Base-by-base conservation (phyloP, 805 yeast species). In the Candida boleticola region DNA sequence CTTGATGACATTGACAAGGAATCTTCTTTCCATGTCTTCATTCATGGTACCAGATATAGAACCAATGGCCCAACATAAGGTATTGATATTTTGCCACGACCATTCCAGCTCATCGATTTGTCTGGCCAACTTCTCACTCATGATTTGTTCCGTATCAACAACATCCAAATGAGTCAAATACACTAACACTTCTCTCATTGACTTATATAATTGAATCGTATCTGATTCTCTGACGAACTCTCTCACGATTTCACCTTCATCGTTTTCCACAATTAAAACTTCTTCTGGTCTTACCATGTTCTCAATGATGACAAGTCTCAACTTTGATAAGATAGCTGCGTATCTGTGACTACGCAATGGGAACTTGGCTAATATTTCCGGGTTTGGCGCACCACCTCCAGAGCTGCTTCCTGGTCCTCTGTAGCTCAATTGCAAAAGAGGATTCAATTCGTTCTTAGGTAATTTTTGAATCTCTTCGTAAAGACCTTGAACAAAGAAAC, bases 61-160 rank as follows among this genome's bases (percentile, higher is more conserved):
- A 48, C 99, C 99, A 63, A 93, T 93, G 9, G 99, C 99, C 99
- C 99, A 93, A 73, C 98, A 93, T 51, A 93, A 70, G 2, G 98
- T 93, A 64, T 93, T 93, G 56, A 93, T 85, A 60, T 92, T 92
- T 62, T 89, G 95, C 98, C 99, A 93, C 22, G 97, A 90, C 99
- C 99, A 93, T 69, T 93, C 99, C 42, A 87, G 76, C 34, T 95
- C 98, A 64, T 93, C 98, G 40, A 92, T 82, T 70, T 93, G 99
- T 56, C 85, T 80, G 13, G 93, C 87, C 52, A 93, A 76, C 66
- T 93, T 93, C 45, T 84, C 88, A 43, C 83, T 84, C 97, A 93
- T 89, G 57, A 93, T 92, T 48, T 80, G 80, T 59, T 93, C 97
- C 7, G 97, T 93, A 64, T 93, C 96, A 46, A 83, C 78, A 32